A percentile compares a stretch with the other conserved stretches of the same genome.
phyloP scores from a whole-genome alignment of 2,329 filamentous ascomycete species.

The Aureobasidium sp. region DNA sequence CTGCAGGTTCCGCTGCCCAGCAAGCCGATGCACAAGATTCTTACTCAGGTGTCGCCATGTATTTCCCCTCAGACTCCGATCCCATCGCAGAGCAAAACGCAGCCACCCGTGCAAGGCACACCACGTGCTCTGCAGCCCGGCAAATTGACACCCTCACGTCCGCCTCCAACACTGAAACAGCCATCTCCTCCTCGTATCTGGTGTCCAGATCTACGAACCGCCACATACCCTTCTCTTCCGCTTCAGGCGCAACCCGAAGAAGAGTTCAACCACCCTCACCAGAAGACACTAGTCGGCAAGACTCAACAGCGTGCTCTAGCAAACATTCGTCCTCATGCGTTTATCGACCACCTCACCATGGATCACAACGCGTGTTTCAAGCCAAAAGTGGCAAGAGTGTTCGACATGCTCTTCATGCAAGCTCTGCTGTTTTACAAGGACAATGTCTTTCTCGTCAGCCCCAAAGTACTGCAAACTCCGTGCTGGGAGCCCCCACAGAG shows the following conservation, averaged over 20 bases:
- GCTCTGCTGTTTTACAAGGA: background rate
- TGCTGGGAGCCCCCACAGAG: background rate
- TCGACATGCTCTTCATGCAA: background rate
- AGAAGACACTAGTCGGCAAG: background rate
- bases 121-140: background rate
- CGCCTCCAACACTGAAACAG: background rate
- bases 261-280: background rate
- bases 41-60: background rate
- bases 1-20: background rate
- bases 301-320: background rate
- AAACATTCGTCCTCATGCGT: background rate
- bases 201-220: background rate
- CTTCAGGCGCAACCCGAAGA: background rate
- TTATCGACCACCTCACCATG: background rate
- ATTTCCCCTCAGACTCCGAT: background rate
- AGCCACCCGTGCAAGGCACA: background rate
- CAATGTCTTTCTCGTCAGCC: background rate
- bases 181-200: background rate
- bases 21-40: background rate
- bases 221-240: background rate
- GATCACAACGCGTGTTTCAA: background rate
- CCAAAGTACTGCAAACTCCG: background rate
- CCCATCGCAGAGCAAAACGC: background rate
- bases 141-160: background rate
- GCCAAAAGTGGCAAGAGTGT: background rate